phyloP scores from a whole-genome alignment of 169 alveolate genomes.

The Eimeria maxima region DNA sequence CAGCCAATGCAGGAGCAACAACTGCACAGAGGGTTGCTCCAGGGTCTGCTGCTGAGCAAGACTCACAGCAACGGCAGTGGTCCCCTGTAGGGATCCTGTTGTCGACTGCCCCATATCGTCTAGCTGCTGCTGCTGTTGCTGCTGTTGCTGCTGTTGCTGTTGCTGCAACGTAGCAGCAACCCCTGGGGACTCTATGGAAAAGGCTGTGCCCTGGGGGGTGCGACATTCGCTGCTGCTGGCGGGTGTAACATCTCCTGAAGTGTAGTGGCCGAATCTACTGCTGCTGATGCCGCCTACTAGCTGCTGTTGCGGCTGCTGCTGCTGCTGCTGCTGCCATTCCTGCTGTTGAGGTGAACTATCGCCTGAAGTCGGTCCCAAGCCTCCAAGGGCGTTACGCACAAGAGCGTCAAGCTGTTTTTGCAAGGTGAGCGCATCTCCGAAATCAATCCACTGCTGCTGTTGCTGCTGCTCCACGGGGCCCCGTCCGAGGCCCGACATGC shows the following conservation, averaged over 20 bases:
- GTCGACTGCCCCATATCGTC: slow-evolving; percentile 12
- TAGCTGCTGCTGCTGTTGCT: not conserved
- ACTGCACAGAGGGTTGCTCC: not conserved
- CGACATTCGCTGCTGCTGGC: slow-evolving; percentile 65
- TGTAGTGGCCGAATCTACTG: slow-evolving; percentile 49
- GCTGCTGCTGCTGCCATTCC: slow-evolving; percentile 45
- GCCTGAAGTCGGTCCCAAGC: slow-evolving; percentile 38
- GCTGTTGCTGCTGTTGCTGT: slow-evolving; percentile 31
- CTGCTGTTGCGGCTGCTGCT: slow-evolving; percentile 51
- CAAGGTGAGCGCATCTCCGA: slow-evolving; percentile 33
- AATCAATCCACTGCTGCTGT: slow-evolving; percentile 51
- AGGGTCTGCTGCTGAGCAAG: not conserved
- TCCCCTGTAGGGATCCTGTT: slow-evolving; percentile 33
- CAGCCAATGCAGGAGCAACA: not conserved
- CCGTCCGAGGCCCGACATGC: not conserved
- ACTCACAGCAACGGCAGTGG: slow-evolving; percentile 27
- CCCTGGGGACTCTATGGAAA: slow-evolving; percentile 25
- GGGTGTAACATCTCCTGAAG: slow-evolving; percentile 45
- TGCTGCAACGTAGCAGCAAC: slow-evolving; percentile 54
- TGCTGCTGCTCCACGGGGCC: slow-evolving; percentile 49
- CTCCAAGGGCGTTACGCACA: slow-evolving; percentile 46
- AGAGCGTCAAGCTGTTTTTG: slow-evolving; percentile 59
- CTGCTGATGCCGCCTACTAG: slow-evolving; percentile 12
- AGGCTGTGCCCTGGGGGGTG: slow-evolving; percentile 36
- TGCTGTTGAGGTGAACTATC: slow-evolving; percentile 37